phyloP scores from a whole-genome alignment of 768 basidiomycete genomes.

The Termitomyces sp. region DNA sequence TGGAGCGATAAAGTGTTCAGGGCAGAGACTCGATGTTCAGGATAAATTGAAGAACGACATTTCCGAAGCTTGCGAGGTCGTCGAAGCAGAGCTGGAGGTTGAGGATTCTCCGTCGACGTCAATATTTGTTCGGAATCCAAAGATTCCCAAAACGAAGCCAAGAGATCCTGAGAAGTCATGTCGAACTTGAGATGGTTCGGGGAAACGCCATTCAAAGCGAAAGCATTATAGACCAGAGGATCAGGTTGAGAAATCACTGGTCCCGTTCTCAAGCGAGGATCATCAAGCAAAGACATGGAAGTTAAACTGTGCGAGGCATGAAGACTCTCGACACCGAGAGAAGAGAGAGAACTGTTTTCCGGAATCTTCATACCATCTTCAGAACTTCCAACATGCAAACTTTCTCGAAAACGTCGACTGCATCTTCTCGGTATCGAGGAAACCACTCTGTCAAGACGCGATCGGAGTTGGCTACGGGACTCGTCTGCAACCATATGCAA shows the following conservation, averaged over 20 bases:
- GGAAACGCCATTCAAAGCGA: conserved; percentile 7
- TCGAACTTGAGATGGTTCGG: conserved; percentile 15
- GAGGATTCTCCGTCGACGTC: conserved; percentile 10
- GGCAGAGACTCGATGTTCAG: conserved; percentile 20
- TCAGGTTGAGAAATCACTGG: conserved; percentile 6
- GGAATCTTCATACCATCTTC: not conserved
- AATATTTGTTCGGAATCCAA: conserved; percentile 33
- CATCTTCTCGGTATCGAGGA: not conserved
- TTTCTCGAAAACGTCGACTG: conserved; percentile 1
- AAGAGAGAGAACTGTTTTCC: not conserved
- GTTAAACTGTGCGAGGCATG: conserved; percentile 7
- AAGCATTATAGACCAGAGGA: conserved; percentile 5
- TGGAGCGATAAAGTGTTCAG: conserved; percentile 27
- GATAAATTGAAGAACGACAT: conserved; percentile 27
- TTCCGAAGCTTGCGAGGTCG: conserved; percentile 33
- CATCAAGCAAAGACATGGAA: conserved; percentile 11
- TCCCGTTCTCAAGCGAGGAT: not conserved
- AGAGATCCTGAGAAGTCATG: conserved; percentile 18
- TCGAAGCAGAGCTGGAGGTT: conserved; percentile 11
- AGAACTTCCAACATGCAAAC: not conserved
- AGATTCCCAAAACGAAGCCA: conserved; percentile 37
- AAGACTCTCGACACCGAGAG: not conserved
- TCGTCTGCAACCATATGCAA: not conserved
- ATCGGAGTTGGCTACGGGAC: not conserved
- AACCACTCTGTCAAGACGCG: not conserved